These are phyloP conservation scores for Plantago rigida DNA, from an alignment of 305 asterid species.

Conservation along the genomic window DNA sequence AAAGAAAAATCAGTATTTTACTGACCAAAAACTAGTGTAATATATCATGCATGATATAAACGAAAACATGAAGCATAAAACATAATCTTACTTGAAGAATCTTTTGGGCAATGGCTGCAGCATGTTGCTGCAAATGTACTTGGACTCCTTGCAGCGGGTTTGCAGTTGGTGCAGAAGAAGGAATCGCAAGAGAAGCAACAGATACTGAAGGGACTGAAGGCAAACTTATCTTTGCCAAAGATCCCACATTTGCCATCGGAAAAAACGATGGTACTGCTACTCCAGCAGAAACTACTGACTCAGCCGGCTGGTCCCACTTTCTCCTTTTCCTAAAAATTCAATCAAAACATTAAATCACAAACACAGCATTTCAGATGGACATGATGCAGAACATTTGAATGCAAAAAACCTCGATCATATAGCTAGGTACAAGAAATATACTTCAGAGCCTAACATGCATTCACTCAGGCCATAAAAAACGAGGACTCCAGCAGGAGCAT, in stretches of 20 bases:
- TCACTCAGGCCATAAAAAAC: too few relatives aligned
- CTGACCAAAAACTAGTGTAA: neutral
- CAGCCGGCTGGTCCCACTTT: slow-evolving; percentile 97
- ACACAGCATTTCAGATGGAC: neutral
- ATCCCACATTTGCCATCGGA: slow-evolving; percentile 49
- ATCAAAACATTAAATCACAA: slow-evolving; percentile 6
- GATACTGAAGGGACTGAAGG: slow-evolving; percentile 39
- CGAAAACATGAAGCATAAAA: slow-evolving; percentile 15
- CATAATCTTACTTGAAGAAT: slow-evolving; percentile 46
- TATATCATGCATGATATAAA: neutral
- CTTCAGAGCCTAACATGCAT: too few relatives aligned
- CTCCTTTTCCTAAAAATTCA: slow-evolving; percentile 58
- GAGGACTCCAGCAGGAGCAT: neutral
- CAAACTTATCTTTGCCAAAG: slow-evolving; percentile 36
- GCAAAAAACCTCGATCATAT: neutral
- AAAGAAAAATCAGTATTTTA: neutral
- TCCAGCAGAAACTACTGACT: slow-evolving; percentile 57
- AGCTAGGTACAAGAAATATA: too few relatives aligned
- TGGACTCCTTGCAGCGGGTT: slow-evolving; percentile 33
- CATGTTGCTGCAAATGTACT: slow-evolving; percentile 62
- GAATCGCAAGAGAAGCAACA: slow-evolving; percentile 42
- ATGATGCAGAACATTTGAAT: neutral
- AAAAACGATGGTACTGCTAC: slow-evolving; percentile 42
- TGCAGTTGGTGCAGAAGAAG: slow-evolving; percentile 36
- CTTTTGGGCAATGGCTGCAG: slow-evolving; percentile 59